Conservation (phyloP, 192 early-diverging fungal genomes). For the Diversispora epigaea region DNA sequence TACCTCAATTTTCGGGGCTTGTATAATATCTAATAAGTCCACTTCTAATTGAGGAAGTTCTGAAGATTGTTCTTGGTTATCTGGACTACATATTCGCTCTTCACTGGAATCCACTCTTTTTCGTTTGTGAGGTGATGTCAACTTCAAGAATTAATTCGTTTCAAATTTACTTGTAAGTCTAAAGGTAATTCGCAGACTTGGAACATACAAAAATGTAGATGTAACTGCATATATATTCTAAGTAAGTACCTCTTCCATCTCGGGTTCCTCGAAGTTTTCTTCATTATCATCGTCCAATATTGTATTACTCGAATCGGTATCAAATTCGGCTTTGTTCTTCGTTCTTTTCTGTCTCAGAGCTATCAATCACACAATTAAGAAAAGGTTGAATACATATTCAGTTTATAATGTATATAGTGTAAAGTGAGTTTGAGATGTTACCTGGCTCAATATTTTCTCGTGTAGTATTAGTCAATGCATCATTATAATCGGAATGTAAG, state of each 20-base stretch:
- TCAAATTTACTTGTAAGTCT: too few species aligned
- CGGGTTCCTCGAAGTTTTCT: background rate
- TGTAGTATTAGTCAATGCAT: background rate
- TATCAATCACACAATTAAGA: background rate
- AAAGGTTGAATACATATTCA: background rate
- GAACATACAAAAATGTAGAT: too few species aligned
- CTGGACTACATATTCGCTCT: background rate
- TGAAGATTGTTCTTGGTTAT: background rate
- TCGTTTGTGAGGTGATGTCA: too few species aligned
- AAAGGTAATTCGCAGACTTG: too few species aligned
- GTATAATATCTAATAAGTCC: background rate
- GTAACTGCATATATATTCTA: too few species aligned
- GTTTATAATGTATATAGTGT: background rate
- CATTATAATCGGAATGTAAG: slow-evolving; percentile 1
- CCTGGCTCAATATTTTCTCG: background rate
- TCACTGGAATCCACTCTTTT: too few species aligned
- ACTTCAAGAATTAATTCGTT: too few species aligned
- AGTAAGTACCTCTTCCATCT: background rate
- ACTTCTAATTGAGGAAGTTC: background rate
- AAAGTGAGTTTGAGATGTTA: background rate
- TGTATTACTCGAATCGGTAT: background rate
- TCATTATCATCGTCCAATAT: background rate
- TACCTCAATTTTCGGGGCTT: slow-evolving; percentile 1
- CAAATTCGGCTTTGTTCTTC: too few species aligned
- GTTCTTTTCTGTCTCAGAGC: background rate